Conservation (phyloP, 192 early-diverging fungal genomes). For the Umbelopsis sp. region DNA sequence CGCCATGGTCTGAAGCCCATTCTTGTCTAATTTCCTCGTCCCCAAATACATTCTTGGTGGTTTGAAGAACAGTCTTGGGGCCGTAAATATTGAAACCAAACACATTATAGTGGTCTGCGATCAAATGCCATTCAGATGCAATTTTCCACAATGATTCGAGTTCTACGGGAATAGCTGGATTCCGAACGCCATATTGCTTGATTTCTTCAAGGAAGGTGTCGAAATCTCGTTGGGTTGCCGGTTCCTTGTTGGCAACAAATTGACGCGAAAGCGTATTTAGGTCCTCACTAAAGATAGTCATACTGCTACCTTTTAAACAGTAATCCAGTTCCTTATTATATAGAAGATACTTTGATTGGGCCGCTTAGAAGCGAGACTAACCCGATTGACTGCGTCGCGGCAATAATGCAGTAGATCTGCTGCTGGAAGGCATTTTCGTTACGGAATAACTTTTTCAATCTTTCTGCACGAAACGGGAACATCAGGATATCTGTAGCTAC, state of each 20-base stretch:
- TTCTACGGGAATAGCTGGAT: not conserved
- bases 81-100: conserved; percentile 3
- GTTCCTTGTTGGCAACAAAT: not conserved
- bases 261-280: not conserved
- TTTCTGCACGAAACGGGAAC: too few relatives aligned
- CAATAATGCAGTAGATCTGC: too few relatives aligned
- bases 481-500: too few relatives aligned
- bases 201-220: not conserved
- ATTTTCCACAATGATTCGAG: not conserved
- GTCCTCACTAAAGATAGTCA: not conserved
- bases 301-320: not conserved
- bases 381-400: too few relatives aligned
- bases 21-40: not conserved
- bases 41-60: not conserved
- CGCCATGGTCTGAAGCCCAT: not conserved
- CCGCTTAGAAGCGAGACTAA: too few relatives aligned
- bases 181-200: not conserved
- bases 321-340: too few relatives aligned
- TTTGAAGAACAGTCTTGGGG: not conserved
- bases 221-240: not conserved
- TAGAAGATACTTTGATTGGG: too few relatives aligned
- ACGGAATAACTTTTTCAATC: too few relatives aligned
- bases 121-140: not conserved
- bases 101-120: not conserved
- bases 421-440: too few relatives aligned